phyloP scores from a whole-genome alignment of 371 early-diverging fungal genomes.

The Dinochytrium kinnereticum region DNA sequence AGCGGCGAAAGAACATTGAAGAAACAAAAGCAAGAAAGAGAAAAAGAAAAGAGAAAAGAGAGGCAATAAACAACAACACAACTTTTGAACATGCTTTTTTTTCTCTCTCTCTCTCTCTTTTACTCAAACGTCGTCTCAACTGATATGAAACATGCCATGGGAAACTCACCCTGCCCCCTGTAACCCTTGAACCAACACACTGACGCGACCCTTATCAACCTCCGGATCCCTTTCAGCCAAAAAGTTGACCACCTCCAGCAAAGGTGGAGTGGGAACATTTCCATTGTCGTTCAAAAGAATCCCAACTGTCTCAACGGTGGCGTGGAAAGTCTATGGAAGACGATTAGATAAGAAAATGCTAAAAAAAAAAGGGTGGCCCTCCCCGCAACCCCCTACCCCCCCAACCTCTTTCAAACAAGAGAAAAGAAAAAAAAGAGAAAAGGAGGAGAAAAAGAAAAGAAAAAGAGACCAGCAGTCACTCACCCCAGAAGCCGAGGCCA shows the following conservation, averaged over 20 bases:
- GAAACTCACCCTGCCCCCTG: too few relatives aligned
- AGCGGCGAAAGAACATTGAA: too few relatives aligned
- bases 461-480: neutral
- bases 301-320: constrained; percentile 43
- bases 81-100: too few relatives aligned
- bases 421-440: constrained; percentile 6
- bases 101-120: too few relatives aligned
- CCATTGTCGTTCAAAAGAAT: constrained; percentile 45
- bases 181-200: neutral
- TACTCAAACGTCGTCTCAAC: too few relatives aligned
- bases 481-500: constrained; percentile 50
- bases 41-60: neutral
- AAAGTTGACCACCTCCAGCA: constrained; percentile 39
- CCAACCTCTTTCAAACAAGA: neutral
- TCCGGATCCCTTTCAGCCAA: constrained; percentile 39
- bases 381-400: neutral
- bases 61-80: neutral
- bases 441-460: neutral
- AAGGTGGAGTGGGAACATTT: constrained; percentile 26
- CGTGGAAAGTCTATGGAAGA: constrained; percentile 42
- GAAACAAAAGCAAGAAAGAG: too few relatives aligned
- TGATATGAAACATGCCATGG: too few relatives aligned
- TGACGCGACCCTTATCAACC: neutral
- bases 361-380: too few relatives aligned
- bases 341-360: too few relatives aligned